Percentiles rank a stretch among this genome's conserved stretches.
Conservation (phyloP, 2,329 filamentous ascomycete species). For the Talaromyces amestolkiae region DNA sequence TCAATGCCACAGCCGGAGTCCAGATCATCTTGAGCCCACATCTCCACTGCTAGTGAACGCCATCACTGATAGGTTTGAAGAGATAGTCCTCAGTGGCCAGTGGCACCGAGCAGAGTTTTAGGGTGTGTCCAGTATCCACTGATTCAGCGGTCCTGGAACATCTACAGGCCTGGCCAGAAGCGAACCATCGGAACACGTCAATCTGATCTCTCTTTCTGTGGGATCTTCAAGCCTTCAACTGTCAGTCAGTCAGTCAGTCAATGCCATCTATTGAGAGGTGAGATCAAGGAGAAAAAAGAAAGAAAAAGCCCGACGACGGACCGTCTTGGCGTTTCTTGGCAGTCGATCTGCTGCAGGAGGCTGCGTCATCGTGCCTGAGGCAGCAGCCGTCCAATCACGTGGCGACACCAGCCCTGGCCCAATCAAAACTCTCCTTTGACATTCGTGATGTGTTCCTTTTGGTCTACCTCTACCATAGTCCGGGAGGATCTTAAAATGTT, state of each 20-base stretch:
- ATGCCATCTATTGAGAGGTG: no score
- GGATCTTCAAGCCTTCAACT: no score
- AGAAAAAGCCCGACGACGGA: not conserved
- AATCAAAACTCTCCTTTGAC: not conserved
- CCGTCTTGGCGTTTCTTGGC: not conserved
- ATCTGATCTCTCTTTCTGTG: no score
- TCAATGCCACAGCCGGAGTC: not conserved
- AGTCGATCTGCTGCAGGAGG: not conserved
- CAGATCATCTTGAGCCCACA: not conserved
- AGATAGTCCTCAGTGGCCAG: not conserved
- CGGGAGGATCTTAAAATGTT: no score
- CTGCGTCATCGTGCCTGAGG: conserved; percentile 3
- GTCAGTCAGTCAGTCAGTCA: no score
- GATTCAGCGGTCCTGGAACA: not conserved
- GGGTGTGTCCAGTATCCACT: not conserved
- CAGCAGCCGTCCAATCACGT: not conserved
- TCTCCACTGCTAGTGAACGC: not conserved
- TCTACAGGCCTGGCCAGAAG: not conserved
- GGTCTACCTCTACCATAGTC: not conserved
- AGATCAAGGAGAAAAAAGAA: not conserved
- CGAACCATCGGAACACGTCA: not conserved
- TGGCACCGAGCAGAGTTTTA: not conserved
- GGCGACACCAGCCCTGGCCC: not conserved
- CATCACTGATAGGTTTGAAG: not conserved
- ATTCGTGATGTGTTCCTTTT: not conserved